A percentile compares a stretch with the other conserved stretches of the same genome.
phyloP scores from a whole-genome alignment of 352 stramenopile species.

The Paralagenidium karlingii region DNA sequence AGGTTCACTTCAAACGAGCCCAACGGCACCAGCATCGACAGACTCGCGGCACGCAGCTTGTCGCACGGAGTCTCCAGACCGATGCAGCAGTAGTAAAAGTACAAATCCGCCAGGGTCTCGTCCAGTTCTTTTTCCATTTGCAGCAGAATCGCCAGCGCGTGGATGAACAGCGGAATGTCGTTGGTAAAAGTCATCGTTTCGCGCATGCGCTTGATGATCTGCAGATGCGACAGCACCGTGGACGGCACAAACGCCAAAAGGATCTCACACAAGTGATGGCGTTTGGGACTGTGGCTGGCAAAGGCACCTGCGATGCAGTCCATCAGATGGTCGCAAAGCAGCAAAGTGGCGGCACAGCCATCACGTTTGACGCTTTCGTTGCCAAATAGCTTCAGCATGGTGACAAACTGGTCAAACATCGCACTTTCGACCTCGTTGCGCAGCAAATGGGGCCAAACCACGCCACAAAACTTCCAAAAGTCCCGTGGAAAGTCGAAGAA shows the following conservation, averaged over 20 bases:
- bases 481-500: conserved; percentile 71
- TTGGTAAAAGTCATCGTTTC: conserved; percentile 24
- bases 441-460: conserved; percentile 33
- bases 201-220: conserved; percentile 63
- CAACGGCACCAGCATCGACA: conserved; percentile 65
- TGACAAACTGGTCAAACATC: conserved; percentile 18
- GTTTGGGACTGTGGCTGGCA: conserved; percentile 19
- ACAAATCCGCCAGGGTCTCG: conserved; percentile 65
- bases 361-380: conserved; percentile 34
- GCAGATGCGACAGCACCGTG: conserved; percentile 44
- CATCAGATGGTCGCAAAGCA: conserved; percentile 44
- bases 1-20: conserved; percentile 25
- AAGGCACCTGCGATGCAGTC: conserved; percentile 21
- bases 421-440: conserved; percentile 30
- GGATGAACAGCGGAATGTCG: conserved; percentile 65
- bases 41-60: conserved; percentile 57
- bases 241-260: conserved; percentile 44
- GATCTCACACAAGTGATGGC: conserved; percentile 34
- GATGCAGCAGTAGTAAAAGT: conserved; percentile 83
- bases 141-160: conserved; percentile 52
- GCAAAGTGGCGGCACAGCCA: conserved; percentile 16
- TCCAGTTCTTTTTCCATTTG: conserved; percentile 58
- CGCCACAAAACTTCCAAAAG: conserved; percentile 60
- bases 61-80: conserved; percentile 55
- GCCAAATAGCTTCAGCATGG: conserved; percentile 25